phyloP scores from a whole-genome alignment of 805 yeast genomes.

The Candida xyloterini region DNA sequence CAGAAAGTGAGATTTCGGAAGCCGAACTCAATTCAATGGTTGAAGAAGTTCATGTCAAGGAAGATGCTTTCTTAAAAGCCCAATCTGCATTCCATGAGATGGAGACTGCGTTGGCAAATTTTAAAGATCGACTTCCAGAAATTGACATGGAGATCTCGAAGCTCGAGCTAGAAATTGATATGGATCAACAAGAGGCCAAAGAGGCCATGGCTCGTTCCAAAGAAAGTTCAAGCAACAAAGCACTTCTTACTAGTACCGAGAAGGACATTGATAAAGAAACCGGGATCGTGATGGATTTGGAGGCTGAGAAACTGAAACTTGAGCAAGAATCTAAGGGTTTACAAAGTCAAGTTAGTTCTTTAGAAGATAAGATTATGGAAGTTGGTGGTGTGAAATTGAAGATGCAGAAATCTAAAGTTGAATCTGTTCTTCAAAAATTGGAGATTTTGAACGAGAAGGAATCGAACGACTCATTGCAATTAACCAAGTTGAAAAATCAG shows the following conservation, averaged over 20 bases:
- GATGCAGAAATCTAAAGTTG: conserved; percentile 78
- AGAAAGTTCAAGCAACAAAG: conserved; percentile 29
- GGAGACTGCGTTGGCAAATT: conserved; percentile 52
- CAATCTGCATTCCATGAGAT: conserved; percentile 54
- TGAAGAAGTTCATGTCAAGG: conserved; percentile 50
- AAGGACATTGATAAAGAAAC: conserved; percentile 27
- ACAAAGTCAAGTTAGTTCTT: conserved; percentile 51
- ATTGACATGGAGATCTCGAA: conserved; percentile 61
- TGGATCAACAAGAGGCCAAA: conserved; percentile 51
- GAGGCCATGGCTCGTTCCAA: conserved; percentile 44
- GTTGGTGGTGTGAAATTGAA: conserved; percentile 88
- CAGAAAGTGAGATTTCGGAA: conserved; percentile 41
- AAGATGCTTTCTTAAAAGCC: conserved; percentile 48
- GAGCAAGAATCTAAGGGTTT: conserved; percentile 53
- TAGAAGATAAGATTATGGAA: conserved; percentile 79
- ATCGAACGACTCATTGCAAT: conserved; percentile 51
- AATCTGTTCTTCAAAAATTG: conserved; percentile 63
- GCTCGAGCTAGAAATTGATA: conserved; percentile 58
- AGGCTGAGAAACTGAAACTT: conserved; percentile 35
- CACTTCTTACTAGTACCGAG: conserved; percentile 16
- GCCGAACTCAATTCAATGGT: conserved; percentile 56
- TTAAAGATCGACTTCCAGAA: conserved; percentile 68
- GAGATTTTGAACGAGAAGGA: conserved; percentile 57
- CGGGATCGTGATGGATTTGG: conserved; percentile 28
- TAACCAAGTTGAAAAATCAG: conserved; percentile 63